Percentiles rank a stretch among this genome's conserved stretches.
Evolutionary conservation across 192 early-diverging fungal genomes (phyloP).

Genomic region (Haplosporangium gracile): DNA sequence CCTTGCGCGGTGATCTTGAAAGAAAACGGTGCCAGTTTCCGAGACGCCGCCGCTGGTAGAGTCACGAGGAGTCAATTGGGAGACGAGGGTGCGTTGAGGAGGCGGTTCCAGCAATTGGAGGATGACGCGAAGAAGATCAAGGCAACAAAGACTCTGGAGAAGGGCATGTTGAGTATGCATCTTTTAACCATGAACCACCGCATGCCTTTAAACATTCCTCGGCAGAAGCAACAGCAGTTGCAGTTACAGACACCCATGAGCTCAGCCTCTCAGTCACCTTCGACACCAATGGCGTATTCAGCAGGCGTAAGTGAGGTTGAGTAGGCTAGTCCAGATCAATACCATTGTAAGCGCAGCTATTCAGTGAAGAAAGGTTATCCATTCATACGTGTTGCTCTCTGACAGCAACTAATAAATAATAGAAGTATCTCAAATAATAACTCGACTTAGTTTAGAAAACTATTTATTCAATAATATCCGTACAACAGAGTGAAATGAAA

Average conservation of each 20-base stretch:
- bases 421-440: no score
- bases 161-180: background rate
- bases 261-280: background rate
- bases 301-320: background rate
- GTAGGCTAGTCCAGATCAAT: background rate
- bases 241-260: background rate
- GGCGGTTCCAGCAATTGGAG: constrained; percentile 14
- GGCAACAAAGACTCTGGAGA: constrained; percentile 5
- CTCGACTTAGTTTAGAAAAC: no score
- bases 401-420: no score
- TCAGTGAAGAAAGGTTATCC: background rate
- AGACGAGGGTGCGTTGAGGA: constrained; percentile 15
- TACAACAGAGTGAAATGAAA: background rate
- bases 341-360: background rate
- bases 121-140: constrained; percentile 16
- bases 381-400: no score
- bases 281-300: background rate
- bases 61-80: constrained; percentile 16
- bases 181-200: background rate
- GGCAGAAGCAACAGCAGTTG: background rate
- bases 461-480: no score
- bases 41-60: constrained; percentile 35
- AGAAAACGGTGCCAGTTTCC: background rate
- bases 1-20: constrained; percentile 34
- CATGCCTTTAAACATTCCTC: background rate